Base-by-base conservation (phyloP, 768 basidiomycete genomes). In the Amanita inopinata region DNA sequence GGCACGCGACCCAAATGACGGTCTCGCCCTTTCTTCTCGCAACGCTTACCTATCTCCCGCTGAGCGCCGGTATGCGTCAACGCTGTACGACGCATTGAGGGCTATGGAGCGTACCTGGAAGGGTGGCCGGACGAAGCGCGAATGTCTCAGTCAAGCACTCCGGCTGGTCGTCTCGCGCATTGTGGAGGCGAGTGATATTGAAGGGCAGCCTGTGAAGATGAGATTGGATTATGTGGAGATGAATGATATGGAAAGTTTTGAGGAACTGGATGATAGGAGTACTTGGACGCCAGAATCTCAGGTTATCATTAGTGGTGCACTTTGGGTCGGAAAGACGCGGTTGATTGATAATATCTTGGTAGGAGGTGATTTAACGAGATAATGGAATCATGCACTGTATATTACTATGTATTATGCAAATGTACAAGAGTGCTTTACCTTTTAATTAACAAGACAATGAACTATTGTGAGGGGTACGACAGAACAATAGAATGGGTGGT, bases 301-400 rank as follows among this genome's bases (percentile, higher is more conserved):
- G 47, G 76, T 83, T 22, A 75, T 96, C 15, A 52, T 97, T 38
- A 94, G 90, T 47, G 92, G 90, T 2, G 91, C 89, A 20, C 54
- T 93, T 48, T 85, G 83, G 74, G 74, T 93, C 2, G 89, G 88
- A 30, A 73, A 70, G 56, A 97, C 92, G 30, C 72, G 93, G 50
- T 59, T 99, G 51, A 97, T 99, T 32, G 94, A 99, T 61, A 99
- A 98, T 57, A 60, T 96, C 39, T 64, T 96, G 32, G 59, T 96
- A 1, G 90, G 80, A 6, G 66, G 18, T n/a, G n/a, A 31, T 2
- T 25, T n/a, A 8, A 1, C 15, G 17, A 5, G 3, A 38, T 3
- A n/a, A 10, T 22, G 3, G 19, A 37, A 37, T 12, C 34, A 12
- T 19, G 10, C 23, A 36, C 18, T n/a, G n/a, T n/a, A n/a, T n/a